Conservation (phyloP, 2,329 filamentous ascomycete species). For the Talaromyces sp. region DNA sequence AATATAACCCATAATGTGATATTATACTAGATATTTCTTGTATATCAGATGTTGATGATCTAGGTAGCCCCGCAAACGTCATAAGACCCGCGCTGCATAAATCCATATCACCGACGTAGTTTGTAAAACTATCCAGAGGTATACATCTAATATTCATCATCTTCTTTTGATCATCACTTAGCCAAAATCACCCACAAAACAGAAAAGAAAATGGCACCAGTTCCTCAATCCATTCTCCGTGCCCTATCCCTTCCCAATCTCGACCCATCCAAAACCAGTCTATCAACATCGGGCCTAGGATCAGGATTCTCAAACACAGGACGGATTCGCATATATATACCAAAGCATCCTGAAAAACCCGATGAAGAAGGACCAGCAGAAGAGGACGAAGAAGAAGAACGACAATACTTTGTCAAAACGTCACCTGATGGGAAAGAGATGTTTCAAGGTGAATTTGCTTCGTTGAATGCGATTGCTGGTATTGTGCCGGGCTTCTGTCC, state of each 20-base stretch:
- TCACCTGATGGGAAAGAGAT: conserved; percentile 32
- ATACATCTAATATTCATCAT: conserved; percentile 6
- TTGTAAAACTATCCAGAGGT: too few relatives aligned
- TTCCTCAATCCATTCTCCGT: conserved; percentile 31
- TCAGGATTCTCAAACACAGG: conserved; percentile 44
- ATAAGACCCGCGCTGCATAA: conserved; percentile 16
- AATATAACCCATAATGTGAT: neutral
- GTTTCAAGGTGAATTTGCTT: conserved; percentile 68
- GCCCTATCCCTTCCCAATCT: conserved; percentile 31
- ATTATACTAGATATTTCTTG: neutral
- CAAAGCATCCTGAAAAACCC: too few relatives aligned
- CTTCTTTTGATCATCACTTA: neutral
- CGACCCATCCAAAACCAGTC: conserved; percentile 29
- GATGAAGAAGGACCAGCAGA: too few relatives aligned
- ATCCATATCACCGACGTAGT: too few relatives aligned
- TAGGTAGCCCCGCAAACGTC: conserved; percentile 17
- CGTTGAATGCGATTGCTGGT: conserved; percentile 72
- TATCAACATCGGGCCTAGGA: conserved; percentile 36
- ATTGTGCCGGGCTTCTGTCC: conserved; percentile 72
- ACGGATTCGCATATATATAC: conserved; percentile 31
- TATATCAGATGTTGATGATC: neutral
- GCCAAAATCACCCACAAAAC: neutral
- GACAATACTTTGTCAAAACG: conserved; percentile 39
- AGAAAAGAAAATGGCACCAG: conserved; percentile 24
- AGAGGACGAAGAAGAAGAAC: conserved; percentile 23